Percentiles rank a stretch among this genome's conserved stretches.
Evolutionary conservation across 345 rosid genomes (phyloP).

Genomic region (Mangifera indica): DNA sequence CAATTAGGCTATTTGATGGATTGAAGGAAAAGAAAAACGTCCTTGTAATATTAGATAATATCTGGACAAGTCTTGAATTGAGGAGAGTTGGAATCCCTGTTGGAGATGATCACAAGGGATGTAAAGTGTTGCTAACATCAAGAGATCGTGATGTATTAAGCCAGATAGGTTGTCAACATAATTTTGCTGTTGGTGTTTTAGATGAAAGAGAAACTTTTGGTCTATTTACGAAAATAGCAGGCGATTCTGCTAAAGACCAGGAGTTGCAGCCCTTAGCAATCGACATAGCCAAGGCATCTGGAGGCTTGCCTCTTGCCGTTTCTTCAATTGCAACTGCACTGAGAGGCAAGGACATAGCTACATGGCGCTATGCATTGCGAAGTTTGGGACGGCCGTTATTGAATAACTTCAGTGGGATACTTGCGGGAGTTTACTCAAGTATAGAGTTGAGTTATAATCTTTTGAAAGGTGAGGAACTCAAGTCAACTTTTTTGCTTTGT

Average conservation of each 20-base stretch:
- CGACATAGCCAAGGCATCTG: constrained; percentile 23
- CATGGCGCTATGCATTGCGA: constrained; percentile 25
- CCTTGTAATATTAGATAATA: constrained; percentile 33
- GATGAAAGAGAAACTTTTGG: constrained; percentile 28
- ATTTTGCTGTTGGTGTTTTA: neutral
- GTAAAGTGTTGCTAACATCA: constrained; percentile 35
- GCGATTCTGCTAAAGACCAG: neutral
- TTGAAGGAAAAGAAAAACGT: constrained; percentile 17
- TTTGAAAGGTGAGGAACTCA: neutral
- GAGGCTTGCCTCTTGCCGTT: constrained; percentile 15
- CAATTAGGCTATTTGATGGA: neutral
- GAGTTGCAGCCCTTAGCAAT: constrained; percentile 9
- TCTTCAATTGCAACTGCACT: constrained; percentile 21
- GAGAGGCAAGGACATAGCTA: neutral
- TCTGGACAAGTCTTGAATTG: constrained; percentile 29
- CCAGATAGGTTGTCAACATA: constrained; percentile 15
- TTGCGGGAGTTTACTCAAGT: neutral
- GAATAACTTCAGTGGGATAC: neutral
- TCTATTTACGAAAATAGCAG: constrained; percentile 23
- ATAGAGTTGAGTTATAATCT: neutral
- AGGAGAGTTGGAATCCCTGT: constrained; percentile 33
- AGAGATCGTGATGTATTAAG: constrained; percentile 9
- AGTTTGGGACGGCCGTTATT: neutral
- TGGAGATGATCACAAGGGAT: constrained; percentile 17
- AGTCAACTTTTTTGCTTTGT: constrained; percentile 3